These are phyloP conservation scores for Scleroderma bovista DNA, from an alignment of 768 basidiomycete species.

Conservation along the genomic window DNA sequence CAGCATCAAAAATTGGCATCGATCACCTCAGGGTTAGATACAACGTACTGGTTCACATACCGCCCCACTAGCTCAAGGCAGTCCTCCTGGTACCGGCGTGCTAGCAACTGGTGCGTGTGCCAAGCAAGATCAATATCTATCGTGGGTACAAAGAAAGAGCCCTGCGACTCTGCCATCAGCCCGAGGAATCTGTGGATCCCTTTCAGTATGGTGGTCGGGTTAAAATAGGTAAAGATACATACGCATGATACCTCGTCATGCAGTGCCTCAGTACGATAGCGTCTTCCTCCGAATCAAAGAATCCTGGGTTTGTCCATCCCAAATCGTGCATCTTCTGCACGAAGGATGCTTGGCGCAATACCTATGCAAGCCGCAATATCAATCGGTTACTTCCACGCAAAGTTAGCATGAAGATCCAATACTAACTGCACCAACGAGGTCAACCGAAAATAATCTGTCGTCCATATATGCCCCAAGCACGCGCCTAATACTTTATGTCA, in stretches of 20 bases:
- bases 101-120: conserved; percentile 63
- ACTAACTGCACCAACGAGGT: conserved; percentile 50
- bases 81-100: conserved; percentile 36
- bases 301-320: conserved; percentile 42
- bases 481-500: conserved; percentile 23
- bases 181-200: conserved; percentile 48
- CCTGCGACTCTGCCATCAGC: conserved; percentile 41
- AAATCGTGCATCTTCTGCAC: conserved; percentile 48
- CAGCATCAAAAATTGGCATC: not conserved
- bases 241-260: conserved; percentile 55
- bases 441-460: conserved; percentile 47
- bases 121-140: conserved; percentile 68
- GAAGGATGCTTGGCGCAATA: conserved; percentile 52
- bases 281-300: conserved; percentile 30
- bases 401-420: not conserved
- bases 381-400: not conserved
- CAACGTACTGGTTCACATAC: conserved; percentile 50
- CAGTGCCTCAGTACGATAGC: conserved; percentile 44
- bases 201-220: no score
- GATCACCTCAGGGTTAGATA: not conserved
- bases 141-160: conserved; percentile 48
- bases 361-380: conserved; percentile 31
- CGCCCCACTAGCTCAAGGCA: conserved; percentile 36
- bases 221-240: conserved; percentile 6
- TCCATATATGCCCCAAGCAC: conserved; percentile 45